A percentile compares a stretch with the other conserved stretches of the same genome.
Conservation (phyloP, 1,284 basidiomycete species). For the Malassezia furfur region DNA sequence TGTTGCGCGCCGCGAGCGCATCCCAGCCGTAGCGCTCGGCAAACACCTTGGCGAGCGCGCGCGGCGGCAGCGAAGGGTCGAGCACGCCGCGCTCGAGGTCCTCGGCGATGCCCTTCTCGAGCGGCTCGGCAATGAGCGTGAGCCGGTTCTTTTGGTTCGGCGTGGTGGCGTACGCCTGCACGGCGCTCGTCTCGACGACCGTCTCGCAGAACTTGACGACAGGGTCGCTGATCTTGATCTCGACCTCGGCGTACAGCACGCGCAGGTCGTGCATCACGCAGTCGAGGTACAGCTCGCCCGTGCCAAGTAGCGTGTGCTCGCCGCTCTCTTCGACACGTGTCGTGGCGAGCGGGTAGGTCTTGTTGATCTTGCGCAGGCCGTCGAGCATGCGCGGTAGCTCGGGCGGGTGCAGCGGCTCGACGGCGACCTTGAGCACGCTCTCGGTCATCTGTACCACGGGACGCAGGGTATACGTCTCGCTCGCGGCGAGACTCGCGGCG, state of each 20-base stretch:
- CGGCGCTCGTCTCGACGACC: slow-evolving; percentile 88
- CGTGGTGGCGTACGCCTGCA: slow-evolving; percentile 97
- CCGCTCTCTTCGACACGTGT: slow-evolving; percentile 98
- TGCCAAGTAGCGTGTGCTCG: slow-evolving; percentile 92
- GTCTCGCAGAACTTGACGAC: slow-evolving; percentile 98
- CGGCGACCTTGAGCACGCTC: slow-evolving; percentile 95
- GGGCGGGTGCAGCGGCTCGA: slow-evolving; percentile 92
- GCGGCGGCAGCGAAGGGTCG: slow-evolving; percentile 33
- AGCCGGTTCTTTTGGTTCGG: slow-evolving; percentile 74
- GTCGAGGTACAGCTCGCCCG: slow-evolving; percentile 93
- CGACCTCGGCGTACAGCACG: slow-evolving; percentile 86
- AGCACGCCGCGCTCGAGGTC: slow-evolving; percentile 39
- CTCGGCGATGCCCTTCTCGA: slow-evolving; percentile 45
- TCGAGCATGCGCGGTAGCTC: slow-evolving; percentile 98
- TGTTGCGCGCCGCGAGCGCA: slow-evolving; percentile 85
- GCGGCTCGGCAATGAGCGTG: slow-evolving; percentile 43
- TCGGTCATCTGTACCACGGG: slow-evolving; percentile 93
- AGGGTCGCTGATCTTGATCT: slow-evolving; percentile 98
- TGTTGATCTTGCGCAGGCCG: slow-evolving; percentile 91
- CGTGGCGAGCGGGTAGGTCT: slow-evolving; percentile 83
- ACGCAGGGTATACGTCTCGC: slow-evolving; percentile 81
- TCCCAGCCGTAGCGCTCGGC: slow-evolving; percentile 87
- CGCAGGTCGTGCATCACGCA: slow-evolving; percentile 93
- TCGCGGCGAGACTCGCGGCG: slow-evolving; percentile 49
- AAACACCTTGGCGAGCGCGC: slow-evolving; percentile 34